These are phyloP conservation scores for Cystofilobasidium ferigula DNA, from an alignment of 768 basidiomycete species.

Conservation along the genomic window DNA sequence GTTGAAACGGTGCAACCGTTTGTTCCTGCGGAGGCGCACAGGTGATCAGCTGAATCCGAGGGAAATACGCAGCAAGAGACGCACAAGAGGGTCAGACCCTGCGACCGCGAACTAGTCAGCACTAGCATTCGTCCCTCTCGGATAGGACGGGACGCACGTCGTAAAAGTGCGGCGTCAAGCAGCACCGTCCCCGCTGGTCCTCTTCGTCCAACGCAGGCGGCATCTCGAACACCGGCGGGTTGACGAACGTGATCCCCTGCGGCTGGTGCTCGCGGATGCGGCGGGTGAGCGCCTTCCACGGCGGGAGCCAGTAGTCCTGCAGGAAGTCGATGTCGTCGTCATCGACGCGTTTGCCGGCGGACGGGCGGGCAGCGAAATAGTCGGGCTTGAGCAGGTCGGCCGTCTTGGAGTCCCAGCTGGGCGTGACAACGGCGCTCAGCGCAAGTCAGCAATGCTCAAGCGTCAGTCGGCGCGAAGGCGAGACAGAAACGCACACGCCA, in stretches of 20 bases:
- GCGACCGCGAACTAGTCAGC: background rate
- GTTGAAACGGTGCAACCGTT: conserved; percentile 15
- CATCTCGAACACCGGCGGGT: conserved; percentile 33
- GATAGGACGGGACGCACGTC: conserved; percentile 28
- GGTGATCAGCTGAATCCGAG: background rate
- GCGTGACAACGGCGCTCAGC: background rate
- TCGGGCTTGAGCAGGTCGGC: conserved; percentile 28
- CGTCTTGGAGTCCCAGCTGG: background rate
- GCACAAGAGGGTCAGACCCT: conserved; percentile 34
- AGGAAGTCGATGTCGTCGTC: background rate
- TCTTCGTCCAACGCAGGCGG: conserved; percentile 31
- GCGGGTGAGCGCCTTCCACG: background rate
- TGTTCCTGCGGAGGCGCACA: conserved; percentile 2
- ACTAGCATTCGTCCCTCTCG: no score
- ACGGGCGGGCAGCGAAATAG: conserved; percentile 29
- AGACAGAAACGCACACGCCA: conserved; percentile 31
- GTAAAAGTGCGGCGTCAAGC: conserved; percentile 35
- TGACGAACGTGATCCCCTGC: conserved; percentile 34
- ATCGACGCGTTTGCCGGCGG: background rate
- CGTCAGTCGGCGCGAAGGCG: no score
- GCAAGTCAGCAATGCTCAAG: background rate
- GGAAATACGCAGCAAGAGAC: background rate
- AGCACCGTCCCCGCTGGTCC: conserved; percentile 29
- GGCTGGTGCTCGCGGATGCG: conserved; percentile 3
- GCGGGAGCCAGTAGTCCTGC: conserved; percentile 10